Base-by-base conservation (phyloP, 1,139 yeast genomes). In the Pichia sorboxylosa region DNA sequence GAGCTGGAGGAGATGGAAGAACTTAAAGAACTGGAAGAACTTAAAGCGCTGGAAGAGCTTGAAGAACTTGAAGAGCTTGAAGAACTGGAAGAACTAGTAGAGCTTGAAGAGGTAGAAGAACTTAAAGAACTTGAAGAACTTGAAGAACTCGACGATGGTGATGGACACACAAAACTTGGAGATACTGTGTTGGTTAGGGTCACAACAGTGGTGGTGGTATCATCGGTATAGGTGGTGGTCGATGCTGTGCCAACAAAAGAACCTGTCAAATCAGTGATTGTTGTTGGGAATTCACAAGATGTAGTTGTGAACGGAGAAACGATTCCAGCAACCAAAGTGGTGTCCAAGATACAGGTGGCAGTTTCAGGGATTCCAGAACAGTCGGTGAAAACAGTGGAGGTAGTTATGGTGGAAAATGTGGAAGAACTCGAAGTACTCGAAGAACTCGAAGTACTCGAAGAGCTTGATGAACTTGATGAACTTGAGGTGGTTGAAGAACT, bases 121-220 rank as follows among this genome's bases (percentile, higher is more conserved):
- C 24, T 13, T 13, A 13, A 7, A 14, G 25, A 7, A 4, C 31
- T 19, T 4, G 34, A 28, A 17, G 28, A 4, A 25, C 20, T 6
- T 6, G 26, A 8, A 20, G 22, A 19, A 8, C 11, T 19, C 11
- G 22, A 19, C 11, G 11, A 8, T 11, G 25, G 25, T 20, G 8
- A 8, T 9, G 37, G 36, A 23, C 42, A 39, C 3, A 26, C 13
- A 30, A 37, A 39, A 2, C 18, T 24, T 20, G 42, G 37, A 8
- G 31, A 23, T 20, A 35, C 26, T n/a, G 22, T 28, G 16, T 39
- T 39, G 9, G 35, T 24, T 11, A 35, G 27, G 9, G 31, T 30
- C 4, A 39, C 23, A 8, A 30, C 29, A 15, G 37, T 23, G 1
- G 31, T 29, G 4, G 28, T 24, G 4, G 23, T 23, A 3, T 15